These are phyloP conservation scores for Kodamaea leandrae DNA, from an alignment of 805 yeast genomes.

Conservation along the genomic window DNA sequence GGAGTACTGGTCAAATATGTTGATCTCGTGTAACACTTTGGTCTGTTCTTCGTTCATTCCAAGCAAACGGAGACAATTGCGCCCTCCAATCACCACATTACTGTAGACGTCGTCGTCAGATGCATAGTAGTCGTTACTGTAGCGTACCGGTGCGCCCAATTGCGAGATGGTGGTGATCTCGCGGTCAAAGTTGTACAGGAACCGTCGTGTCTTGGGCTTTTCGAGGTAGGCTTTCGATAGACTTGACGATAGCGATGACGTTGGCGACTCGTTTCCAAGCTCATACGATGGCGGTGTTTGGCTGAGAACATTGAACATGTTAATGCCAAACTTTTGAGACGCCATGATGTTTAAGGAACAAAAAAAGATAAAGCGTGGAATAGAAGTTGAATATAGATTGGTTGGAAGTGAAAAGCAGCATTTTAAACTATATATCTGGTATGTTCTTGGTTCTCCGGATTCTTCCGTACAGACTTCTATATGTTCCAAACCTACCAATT, in stretches of 20 bases:
- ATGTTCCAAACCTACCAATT: no score
- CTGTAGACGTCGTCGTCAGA: slow-evolving; percentile 18
- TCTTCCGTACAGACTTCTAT: no score
- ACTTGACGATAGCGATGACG: slow-evolving; percentile 16
- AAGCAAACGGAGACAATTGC: slow-evolving; percentile 37
- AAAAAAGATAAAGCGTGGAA: background rate
- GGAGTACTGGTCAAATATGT: slow-evolving; percentile 27
- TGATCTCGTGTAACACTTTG: slow-evolving; percentile 32
- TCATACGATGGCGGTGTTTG: background rate
- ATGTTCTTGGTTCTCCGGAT: no score
- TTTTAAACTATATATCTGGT: no score
- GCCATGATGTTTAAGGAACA: no score
- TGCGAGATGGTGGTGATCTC: slow-evolving; percentile 24
- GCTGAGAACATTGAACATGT: background rate
- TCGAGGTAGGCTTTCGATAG: background rate
- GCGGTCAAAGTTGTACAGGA: slow-evolving; percentile 21
- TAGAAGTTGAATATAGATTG: no score
- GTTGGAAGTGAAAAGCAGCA: no score
- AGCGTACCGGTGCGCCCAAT: slow-evolving; percentile 21
- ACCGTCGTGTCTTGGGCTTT: slow-evolving; percentile 11
- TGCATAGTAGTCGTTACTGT: slow-evolving; percentile 1
- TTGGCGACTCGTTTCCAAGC: slow-evolving; percentile 14
- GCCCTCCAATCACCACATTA: slow-evolving; percentile 42
- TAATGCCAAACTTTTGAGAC: background rate
- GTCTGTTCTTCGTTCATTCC: slow-evolving; percentile 31